These are phyloP conservation scores for Sphagnum fallax DNA, from an alignment of 228 moss, liverwort and hornwort species.

Conservation along the genomic window DNA sequence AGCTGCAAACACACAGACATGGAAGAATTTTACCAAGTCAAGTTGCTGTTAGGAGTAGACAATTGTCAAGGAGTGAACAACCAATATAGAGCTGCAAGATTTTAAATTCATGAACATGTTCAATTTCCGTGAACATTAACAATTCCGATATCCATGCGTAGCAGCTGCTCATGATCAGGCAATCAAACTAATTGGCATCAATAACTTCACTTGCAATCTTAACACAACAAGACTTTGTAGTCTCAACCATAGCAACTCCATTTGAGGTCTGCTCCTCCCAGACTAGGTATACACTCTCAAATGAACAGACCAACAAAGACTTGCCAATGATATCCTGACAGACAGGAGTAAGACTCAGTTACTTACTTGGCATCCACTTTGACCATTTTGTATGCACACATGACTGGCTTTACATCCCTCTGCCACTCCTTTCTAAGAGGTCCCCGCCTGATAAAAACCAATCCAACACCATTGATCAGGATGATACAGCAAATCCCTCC, in stretches of 20 bases:
- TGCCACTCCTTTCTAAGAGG: conserved; percentile 79
- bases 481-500: conserved; percentile 27
- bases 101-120: too few species aligned
- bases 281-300: not conserved
- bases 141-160: not conserved
- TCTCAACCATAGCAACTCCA: not conserved
- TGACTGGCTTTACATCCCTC: conserved; percentile 45
- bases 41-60: too few species aligned
- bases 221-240: not conserved
- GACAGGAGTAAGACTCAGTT: conserved; percentile 47
- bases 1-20: conserved; percentile 36
- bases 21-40: not conserved
- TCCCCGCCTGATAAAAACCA: conserved; percentile 52
- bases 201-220: not conserved
- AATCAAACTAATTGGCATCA: too few species aligned
- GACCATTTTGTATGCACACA: conserved; percentile 98
- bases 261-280: not conserved
- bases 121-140: too few species aligned
- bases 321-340: conserved; percentile 46
- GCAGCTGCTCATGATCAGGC: too few species aligned
- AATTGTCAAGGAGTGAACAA: not conserved
- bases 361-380: conserved; percentile 99
- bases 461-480: conserved; percentile 3
- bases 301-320: not conserved
- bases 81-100: not conserved